Conservation (phyloP, 1,139 yeast species). For the Pichia sp. region DNA sequence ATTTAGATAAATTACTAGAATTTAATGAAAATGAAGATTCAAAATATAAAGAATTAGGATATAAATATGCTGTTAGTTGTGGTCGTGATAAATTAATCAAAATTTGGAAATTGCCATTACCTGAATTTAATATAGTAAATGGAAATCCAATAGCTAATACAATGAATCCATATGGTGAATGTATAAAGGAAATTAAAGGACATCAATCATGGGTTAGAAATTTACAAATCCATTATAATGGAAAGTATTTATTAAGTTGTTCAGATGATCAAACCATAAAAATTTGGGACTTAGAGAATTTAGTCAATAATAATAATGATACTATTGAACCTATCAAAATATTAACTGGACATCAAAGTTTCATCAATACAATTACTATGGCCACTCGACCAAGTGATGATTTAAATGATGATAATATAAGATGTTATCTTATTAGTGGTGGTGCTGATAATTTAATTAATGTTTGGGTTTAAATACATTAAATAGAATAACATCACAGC, state of each 20-base stretch:
- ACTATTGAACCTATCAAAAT: conserved; percentile 44
- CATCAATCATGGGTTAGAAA: conserved; percentile 88
- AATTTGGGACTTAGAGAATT: conserved; percentile 66
- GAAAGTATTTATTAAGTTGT: conserved; percentile 62
- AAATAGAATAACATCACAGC: too few relatives aligned
- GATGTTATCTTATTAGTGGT: conserved; percentile 56
- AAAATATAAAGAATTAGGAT: conserved; percentile 40
- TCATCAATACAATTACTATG: conserved; percentile 61
- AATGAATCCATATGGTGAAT: conserved; percentile 53
- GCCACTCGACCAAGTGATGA: conserved; percentile 37
- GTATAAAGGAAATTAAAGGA: conserved; percentile 47
- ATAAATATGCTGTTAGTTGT: conserved; percentile 67
- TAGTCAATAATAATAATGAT: conserved; percentile 34
- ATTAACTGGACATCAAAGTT: conserved; percentile 65
- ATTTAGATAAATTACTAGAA: conserved; percentile 41
- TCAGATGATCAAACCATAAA: conserved; percentile 75
- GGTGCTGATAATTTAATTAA: conserved; percentile 49
- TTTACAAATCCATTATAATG: conserved; percentile 67
- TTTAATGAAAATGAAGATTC: conserved; percentile 1
- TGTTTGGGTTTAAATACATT: conserved; percentile 41
- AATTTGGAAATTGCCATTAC: conserved; percentile 72
- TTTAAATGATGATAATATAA: conserved; percentile 35
- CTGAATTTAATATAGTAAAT: conserved; percentile 41
- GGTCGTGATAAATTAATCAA: conserved; percentile 75
- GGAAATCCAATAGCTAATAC: conserved; percentile 44